phyloP scores from a whole-genome alignment of 495 filamentous ascomycete genomes.

The Copromyces sp. region DNA sequence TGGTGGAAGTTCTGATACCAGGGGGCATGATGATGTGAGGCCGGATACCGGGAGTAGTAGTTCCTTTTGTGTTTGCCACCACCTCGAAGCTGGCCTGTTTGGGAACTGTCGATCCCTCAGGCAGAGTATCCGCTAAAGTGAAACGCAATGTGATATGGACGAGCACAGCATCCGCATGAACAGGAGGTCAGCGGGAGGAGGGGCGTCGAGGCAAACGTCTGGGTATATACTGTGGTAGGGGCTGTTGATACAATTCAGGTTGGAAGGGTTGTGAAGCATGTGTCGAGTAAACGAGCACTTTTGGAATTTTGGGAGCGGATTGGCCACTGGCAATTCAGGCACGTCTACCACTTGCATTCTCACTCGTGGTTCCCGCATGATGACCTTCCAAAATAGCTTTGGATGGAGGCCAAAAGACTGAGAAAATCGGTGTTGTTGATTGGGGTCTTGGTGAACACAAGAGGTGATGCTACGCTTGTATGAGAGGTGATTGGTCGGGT shows the following conservation, averaged over 20 bases:
- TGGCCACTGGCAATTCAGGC: conserved; percentile 21
- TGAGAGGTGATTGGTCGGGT: conserved; percentile 16
- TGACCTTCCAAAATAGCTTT: conserved; percentile 23
- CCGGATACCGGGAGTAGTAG: conserved; percentile 7
- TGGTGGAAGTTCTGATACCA: conserved; percentile 7
- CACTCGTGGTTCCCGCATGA: conserved; percentile 27
- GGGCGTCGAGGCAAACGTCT: conserved; percentile 14
- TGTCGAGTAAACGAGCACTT: conserved; percentile 18
- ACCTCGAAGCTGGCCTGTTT: background rate
- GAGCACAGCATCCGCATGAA: conserved; percentile 20
- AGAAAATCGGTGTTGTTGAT: background rate
- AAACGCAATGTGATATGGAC: conserved; percentile 37
- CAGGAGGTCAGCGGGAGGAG: conserved; percentile 18
- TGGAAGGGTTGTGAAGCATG: conserved; percentile 11
- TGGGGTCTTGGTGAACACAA: background rate
- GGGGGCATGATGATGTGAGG: conserved; percentile 22
- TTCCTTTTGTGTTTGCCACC: conserved; percentile 5
- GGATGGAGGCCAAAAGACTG: conserved; percentile 3
- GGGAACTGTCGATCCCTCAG: conserved; percentile 22
- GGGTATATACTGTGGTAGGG: conserved; percentile 39
- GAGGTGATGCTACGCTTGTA: background rate
- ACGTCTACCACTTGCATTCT: conserved; percentile 30
- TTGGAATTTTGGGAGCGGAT: conserved; percentile 2
- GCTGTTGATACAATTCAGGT: conserved; percentile 34
- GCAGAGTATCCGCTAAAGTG: conserved; percentile 28